Base-by-base conservation (phyloP, 2,329 filamentous ascomycete genomes). In the Sporothrix humicola region DNA sequence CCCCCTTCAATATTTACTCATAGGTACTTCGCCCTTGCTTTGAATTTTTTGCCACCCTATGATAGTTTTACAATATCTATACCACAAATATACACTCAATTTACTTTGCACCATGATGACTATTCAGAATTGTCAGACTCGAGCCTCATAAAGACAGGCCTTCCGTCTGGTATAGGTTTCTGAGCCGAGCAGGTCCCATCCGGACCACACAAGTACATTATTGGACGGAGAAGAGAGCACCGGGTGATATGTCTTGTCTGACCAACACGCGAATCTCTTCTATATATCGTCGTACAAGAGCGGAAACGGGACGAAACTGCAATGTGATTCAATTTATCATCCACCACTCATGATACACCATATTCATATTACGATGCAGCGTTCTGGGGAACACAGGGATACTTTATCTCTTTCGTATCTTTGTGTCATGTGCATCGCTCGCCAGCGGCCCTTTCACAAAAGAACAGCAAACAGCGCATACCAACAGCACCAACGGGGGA, bases 361-460 rank as follows among this genome's bases (percentile, higher is more conserved):
- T 37, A 7, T 37, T 37, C 31, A 37, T 37, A 37, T 37, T 5
- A 37, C 31, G 31, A 37, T 7, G 7, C 31, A 37, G 31, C 42
- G 15, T 44, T 46, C 59, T 23, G 37, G n/a, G 37, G 59, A 65
- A 65, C 59, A 65, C 59, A 3, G 42, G 42, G 20, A 42, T n/a
- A 65, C 17, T 65, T 10, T 65, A 65, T 65, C 37, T 65, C 59
- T n/a, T 20, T 63, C 59, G 15, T 52, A 17, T 52, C 13, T 52
- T 56, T 12, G 61, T 66, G 26, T 26, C 26, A 20, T 3, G 10
- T 66, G 61, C 42, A 46, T 26, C 8, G n/a, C 42, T 66, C 42
- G 42, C 61, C 37, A 46, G 15, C 61, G 5, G 23, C 6, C 3
- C 4, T 9, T 7, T 48, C 20, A 26, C 42, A 8, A 20, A 23